phyloP scores from a whole-genome alignment of 148 eudicot genomes.

The Drosera capensis region DNA sequence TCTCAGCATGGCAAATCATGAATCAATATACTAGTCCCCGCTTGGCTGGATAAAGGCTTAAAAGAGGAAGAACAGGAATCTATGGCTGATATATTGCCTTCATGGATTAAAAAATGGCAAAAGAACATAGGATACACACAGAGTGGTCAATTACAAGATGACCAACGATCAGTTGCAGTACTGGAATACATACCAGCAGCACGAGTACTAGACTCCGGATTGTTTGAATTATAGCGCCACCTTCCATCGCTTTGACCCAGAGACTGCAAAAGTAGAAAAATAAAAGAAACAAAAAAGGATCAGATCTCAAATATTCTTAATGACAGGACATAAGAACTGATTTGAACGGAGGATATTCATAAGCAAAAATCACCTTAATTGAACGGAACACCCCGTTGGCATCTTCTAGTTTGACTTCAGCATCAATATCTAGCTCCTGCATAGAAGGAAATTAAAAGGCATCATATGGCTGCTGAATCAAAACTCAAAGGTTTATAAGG shows the following conservation, averaged over 20 bases:
- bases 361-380: conserved; percentile 84
- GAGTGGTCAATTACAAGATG: background rate
- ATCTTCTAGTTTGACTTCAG: conserved; percentile 43
- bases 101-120: no score
- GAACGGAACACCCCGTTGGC: conserved; percentile 62
- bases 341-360: no score
- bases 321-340: no score
- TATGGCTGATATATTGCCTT: no score
- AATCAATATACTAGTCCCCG: no score
- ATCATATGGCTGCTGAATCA: background rate
- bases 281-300: conserved; percentile 10
- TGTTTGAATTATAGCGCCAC: conserved; percentile 77
- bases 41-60: no score
- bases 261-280: conserved; percentile 31
- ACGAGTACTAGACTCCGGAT: conserved; percentile 76
- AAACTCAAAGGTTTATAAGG: no score
- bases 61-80: no score
- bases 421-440: conserved; percentile 53
- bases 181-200: conserved; percentile 61
- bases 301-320: no score
- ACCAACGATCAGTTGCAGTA: background rate
- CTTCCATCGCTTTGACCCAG: conserved; percentile 97
- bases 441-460: background rate
- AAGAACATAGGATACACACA: background rate
- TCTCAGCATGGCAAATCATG: no score